Conservation (phyloP, 2,329 filamentous ascomycete genomes). For the Botryotinia convoluta region DNA sequence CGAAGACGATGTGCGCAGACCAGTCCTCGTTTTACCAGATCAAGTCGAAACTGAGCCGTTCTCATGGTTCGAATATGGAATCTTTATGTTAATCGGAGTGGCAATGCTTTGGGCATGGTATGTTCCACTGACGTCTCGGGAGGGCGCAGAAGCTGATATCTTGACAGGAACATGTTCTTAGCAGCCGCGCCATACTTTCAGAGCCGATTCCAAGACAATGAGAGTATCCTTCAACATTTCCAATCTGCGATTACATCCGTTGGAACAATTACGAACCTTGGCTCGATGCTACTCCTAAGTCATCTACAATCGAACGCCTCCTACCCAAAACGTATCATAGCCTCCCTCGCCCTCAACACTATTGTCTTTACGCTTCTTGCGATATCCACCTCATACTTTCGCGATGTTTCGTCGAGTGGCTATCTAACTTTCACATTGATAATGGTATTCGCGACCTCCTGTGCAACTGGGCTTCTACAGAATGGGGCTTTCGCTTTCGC, state of each 20-base stretch:
- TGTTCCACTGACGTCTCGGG: slow-evolving; percentile 34
- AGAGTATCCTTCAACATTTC: slow-evolving; percentile 76
- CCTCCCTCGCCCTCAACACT: slow-evolving; percentile 75
- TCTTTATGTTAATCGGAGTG: slow-evolving; percentile 82
- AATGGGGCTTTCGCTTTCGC: slow-evolving; percentile 94
- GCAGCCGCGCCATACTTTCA: slow-evolving; percentile 93
- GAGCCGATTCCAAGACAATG: slow-evolving; percentile 67
- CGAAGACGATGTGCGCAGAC: slow-evolving; percentile 21
- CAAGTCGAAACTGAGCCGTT: slow-evolving; percentile 50
- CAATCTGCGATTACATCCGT: slow-evolving; percentile 86
- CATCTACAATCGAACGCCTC: slow-evolving; percentile 78
- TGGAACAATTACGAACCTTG: slow-evolving; percentile 79
- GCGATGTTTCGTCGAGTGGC: slow-evolving; percentile 55
- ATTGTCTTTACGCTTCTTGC: slow-evolving; percentile 74
- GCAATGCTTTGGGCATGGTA: slow-evolving; percentile 99
- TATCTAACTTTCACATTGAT: slow-evolving; percentile 82
- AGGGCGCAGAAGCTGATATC: slow-evolving; percentile 16
- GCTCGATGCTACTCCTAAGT: slow-evolving; percentile 71
- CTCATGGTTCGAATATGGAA: slow-evolving; percentile 80
- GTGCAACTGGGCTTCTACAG: slow-evolving; percentile 82
- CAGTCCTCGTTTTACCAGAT: slow-evolving; percentile 25
- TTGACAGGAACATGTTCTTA: slow-evolving; percentile 90
- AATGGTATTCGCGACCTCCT: slow-evolving; percentile 76
- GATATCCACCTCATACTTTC: slow-evolving; percentile 70
- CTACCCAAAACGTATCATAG: slow-evolving; percentile 82